These are phyloP conservation scores for Diplodia sapinea DNA, from an alignment of 2,329 filamentous ascomycete genomes.

Conservation along the genomic window DNA sequence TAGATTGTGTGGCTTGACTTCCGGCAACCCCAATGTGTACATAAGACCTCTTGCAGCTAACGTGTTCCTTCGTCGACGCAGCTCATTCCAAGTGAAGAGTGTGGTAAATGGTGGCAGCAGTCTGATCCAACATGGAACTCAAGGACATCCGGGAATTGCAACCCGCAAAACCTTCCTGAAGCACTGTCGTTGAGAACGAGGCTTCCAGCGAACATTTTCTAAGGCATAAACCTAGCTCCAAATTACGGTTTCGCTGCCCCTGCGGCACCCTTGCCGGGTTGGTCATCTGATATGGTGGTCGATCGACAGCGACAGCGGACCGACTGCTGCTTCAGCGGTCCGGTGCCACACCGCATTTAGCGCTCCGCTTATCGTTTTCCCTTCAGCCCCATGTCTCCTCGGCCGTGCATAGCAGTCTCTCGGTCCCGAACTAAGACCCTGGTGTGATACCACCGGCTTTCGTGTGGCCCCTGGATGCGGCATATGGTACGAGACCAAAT, in stretches of 20 bases:
- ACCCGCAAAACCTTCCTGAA: not conserved
- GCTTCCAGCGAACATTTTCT: not conserved
- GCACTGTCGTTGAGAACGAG: not conserved
- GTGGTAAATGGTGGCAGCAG: not conserved
- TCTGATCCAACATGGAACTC: not conserved
- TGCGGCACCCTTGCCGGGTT: not conserved
- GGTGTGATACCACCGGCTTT: not conserved
- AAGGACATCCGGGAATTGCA: not conserved
- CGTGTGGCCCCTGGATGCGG: not conserved
- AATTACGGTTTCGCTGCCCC: not conserved
- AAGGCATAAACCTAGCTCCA: not conserved
- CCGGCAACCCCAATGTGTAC: too few relatives aligned
- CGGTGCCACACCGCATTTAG: not conserved
- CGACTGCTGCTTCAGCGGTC: not conserved
- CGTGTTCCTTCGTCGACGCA: too few relatives aligned
- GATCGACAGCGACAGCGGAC: not conserved
- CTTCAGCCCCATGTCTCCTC: not conserved
- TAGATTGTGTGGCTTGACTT: too few relatives aligned
- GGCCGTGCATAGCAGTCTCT: not conserved
- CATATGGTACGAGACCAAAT: not conserved
- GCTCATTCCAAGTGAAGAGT: not conserved
- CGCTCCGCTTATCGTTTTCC: not conserved
- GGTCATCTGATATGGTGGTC: not conserved
- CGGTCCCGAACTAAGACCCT: not conserved
- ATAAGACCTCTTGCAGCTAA: too few relatives aligned